phyloP scores from a whole-genome alignment of 306 rosid species.

The Cucumis cinereus region DNA sequence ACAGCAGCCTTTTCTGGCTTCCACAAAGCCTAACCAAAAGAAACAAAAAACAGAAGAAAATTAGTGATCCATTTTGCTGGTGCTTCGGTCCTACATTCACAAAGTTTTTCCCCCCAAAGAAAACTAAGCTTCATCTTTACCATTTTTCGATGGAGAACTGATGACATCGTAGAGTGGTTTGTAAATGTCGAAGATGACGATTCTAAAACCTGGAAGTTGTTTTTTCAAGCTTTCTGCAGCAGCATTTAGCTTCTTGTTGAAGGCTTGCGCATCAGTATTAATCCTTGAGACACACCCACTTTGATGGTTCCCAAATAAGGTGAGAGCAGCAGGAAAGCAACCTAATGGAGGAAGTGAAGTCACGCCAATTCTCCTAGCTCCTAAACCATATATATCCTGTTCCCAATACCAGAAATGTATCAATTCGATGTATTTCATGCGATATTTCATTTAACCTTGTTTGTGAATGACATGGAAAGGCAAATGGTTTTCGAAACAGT shows the following conservation, averaged over 20 bases:
- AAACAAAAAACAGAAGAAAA: neutral
- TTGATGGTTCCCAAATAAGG: conserved; percentile 57
- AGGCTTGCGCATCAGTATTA: conserved; percentile 69
- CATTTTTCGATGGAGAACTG: conserved; percentile 59
- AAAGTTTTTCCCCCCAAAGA: neutral
- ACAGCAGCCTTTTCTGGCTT: conserved; percentile 82
- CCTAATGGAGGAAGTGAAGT: conserved; percentile 97
- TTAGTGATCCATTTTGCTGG: neutral
- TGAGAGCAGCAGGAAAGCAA: conserved; percentile 80
- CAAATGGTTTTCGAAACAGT: neutral
- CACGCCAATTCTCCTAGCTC: conserved; percentile 88
- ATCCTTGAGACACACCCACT: conserved; percentile 60
- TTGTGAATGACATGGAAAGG: neutral
- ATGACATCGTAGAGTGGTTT: conserved; percentile 62
- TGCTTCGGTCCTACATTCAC: neutral
- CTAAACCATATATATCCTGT: conserved; percentile 63
- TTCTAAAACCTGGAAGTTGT: conserved; percentile 58
- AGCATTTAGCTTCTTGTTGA: conserved; percentile 63
- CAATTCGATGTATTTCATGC: neutral
- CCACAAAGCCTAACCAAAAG: conserved; percentile 43
- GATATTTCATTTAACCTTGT: neutral
- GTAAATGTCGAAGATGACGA: conserved; percentile 75
- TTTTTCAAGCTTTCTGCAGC: conserved; percentile 63
- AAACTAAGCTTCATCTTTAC: conserved; percentile 22
- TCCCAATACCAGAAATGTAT: neutral